These are phyloP conservation scores for Cystofilobasidium bisporidii DNA, from an alignment of 768 basidiomycete species.

Conservation along the genomic window DNA sequence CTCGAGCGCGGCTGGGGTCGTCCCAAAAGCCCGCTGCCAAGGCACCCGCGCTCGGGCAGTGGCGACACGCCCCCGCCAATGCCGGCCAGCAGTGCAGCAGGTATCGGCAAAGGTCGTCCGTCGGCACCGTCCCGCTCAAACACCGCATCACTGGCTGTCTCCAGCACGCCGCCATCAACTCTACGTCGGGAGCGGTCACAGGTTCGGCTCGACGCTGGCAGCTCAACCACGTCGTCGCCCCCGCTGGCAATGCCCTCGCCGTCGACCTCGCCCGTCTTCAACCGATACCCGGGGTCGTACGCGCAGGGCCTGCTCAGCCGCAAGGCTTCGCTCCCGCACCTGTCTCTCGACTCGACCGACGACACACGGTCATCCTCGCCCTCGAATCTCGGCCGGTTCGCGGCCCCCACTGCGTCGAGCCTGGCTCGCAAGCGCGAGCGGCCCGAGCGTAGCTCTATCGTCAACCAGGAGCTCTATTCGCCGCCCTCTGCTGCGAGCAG, in stretches of 20 bases:
- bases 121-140: neutral
- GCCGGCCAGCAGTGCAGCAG: neutral
- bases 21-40: slow-evolving; percentile 7
- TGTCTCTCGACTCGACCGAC: neutral
- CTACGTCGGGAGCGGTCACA: neutral
- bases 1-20: slow-evolving; percentile 25
- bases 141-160: neutral
- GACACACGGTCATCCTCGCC: neutral
- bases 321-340: slow-evolving; percentile 19
- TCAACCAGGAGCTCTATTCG: neutral
- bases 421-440: slow-evolving; percentile 23
- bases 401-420: slow-evolving; percentile 19
- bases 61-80: neutral
- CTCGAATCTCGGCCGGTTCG: neutral
- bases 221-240: neutral
- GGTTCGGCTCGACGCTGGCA: neutral
- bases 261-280: neutral
- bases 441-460: slow-evolving; percentile 9
- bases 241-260: neutral
- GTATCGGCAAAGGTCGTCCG: neutral
- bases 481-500: slow-evolving; percentile 3
- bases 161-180: neutral
- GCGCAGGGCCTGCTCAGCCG: slow-evolving; percentile 17
- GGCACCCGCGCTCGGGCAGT: no score
- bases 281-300: slow-evolving; percentile 18